Percentiles rank a stretch among this genome's conserved stretches.
Conservation (phyloP, 306 rosid species). For the Prinsepia uniflora region DNA sequence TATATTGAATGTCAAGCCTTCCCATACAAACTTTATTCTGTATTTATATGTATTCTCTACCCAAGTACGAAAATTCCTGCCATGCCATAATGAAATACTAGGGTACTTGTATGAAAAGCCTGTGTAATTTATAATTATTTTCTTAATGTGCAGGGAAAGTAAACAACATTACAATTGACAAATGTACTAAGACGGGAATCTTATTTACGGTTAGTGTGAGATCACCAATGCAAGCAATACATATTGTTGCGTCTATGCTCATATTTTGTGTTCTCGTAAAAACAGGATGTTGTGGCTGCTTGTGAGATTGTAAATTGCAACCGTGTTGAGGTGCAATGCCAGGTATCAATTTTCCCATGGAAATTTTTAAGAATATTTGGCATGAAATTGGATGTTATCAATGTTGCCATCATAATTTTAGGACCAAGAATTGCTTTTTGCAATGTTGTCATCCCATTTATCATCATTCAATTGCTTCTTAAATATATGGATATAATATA, state of each 20-base stretch:
- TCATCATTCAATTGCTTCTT: not conserved
- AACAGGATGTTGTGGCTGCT: slow-evolving; percentile 98
- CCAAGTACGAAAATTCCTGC: not conserved
- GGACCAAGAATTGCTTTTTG: not conserved
- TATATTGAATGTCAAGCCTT: not conserved
- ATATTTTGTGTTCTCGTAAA: slow-evolving; percentile 25
- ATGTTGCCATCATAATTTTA: not conserved
- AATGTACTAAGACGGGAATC: slow-evolving; percentile 87
- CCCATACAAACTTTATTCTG: not conserved
- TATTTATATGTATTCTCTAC: not conserved
- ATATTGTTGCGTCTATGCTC: slow-evolving; percentile 16
- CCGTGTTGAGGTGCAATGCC: slow-evolving; percentile 94
- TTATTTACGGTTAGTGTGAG: slow-evolving; percentile 65
- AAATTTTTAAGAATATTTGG: slow-evolving; percentile 15
- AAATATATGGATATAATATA: not conserved
- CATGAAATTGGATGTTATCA: not conserved
- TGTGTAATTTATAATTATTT: slow-evolving; percentile 9
- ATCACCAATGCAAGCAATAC: slow-evolving; percentile 23
- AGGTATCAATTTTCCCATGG: slow-evolving; percentile 43
- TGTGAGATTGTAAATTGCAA: slow-evolving; percentile 92
- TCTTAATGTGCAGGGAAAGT: slow-evolving; percentile 75
- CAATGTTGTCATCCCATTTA: slow-evolving; percentile 2
- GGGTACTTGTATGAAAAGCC: slow-evolving; percentile 20
- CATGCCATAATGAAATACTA: not conserved
- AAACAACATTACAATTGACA: slow-evolving; percentile 92